Evolutionary conservation across 2,329 filamentous ascomycete genomes (phyloP).

Genomic region (Ambrosiella cleistominuta): DNA sequence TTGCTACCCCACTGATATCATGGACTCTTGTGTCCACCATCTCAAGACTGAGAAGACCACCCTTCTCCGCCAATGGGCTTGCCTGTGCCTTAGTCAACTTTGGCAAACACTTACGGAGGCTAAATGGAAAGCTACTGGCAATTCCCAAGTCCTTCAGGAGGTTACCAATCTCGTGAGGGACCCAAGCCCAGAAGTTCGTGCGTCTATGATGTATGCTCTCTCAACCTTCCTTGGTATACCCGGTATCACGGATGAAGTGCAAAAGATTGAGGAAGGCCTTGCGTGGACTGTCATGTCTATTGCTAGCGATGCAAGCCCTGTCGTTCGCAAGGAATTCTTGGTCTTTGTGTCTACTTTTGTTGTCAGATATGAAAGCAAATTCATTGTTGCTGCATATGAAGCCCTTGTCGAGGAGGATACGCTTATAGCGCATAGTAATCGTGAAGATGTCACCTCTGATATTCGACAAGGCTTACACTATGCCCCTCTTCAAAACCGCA

Average conservation of each 20-base stretch:
- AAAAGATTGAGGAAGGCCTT: conserved; percentile 76
- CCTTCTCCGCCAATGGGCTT: conserved; percentile 84
- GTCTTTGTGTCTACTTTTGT: conserved; percentile 90
- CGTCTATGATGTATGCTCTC: conserved; percentile 82
- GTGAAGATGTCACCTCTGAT: conserved; percentile 31
- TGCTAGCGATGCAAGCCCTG: conserved; percentile 81
- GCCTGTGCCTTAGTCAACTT: conserved; percentile 83
- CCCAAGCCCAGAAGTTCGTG: conserved; percentile 77
- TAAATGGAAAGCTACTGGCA: conserved; percentile 60
- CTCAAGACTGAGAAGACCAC: conserved; percentile 74
- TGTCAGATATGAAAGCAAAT: conserved; percentile 77
- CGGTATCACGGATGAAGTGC: conserved; percentile 78
- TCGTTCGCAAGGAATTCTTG: conserved; percentile 83
- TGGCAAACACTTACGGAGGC: conserved; percentile 84
- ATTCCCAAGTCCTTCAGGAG: conserved; percentile 69
- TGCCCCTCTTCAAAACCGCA: conserved; percentile 35
- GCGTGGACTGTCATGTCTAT: conserved; percentile 79
- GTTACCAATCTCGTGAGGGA: conserved; percentile 70
- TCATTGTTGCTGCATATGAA: conserved; percentile 81
- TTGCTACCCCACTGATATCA: conserved; percentile 77
- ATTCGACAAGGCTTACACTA: conserved; percentile 47
- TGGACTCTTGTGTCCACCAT: conserved; percentile 72
- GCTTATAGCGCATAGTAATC: conserved; percentile 38
- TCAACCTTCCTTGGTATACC: conserved; percentile 89
- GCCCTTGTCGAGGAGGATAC: conserved; percentile 72